Evolutionary conservation across 176 grass and related monocot species (phyloP), one percentile per base, ranked within the genome.

Genomic region (Phyllostachys edulis): DNA sequence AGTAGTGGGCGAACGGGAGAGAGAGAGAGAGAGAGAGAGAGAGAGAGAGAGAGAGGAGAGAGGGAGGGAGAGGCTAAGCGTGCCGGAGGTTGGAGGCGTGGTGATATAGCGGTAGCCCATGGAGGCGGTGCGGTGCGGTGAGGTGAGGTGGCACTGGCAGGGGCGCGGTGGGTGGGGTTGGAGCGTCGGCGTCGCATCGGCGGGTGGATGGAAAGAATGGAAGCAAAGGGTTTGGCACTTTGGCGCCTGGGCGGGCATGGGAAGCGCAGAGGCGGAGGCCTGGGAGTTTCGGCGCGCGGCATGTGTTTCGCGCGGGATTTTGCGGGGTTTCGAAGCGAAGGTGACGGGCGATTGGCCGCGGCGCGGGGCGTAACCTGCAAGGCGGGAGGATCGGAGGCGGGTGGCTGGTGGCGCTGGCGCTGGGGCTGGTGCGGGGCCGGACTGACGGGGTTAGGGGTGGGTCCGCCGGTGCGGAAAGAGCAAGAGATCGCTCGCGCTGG

Each of bases 151-250:
- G 87, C 81, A 71, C 64, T 86, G 69, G 69, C 84, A 85, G 72
- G 59, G 6, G 18, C 54, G 75, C 42, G 69, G 77, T 80, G 77
- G 89, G 83, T 89, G 79, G 84, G 61, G 91, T 90, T 99, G 91
- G 60, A 67, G 70, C 75, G 93, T 99, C 96, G 81, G 72, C 82
- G 79, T 99, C 93, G 93, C 78, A 78, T 89, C 91, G 93, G 85
- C 88, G 75, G 96, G 85, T 96, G 80, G 93, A 96, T 85, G 93
- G 91, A 92, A 90, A 96, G 59, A 98, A 96, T 88, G 84, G 91
- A 98, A 98, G 93, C 96, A 96, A 96, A 88, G 88, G 82, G 60
- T 74, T 89, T 68, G 87, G 29, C 87, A 83, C 82, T 74, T 89
- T 68, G 87, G 29, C 87, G 85, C 82, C 81, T 18, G 70, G 64